A percentile compares a stretch with the other conserved stretches of the same genome.
Conservation (phyloP, 2,329 filamentous ascomycete genomes). For the Aspergillus brunneoviolaceus region DNA sequence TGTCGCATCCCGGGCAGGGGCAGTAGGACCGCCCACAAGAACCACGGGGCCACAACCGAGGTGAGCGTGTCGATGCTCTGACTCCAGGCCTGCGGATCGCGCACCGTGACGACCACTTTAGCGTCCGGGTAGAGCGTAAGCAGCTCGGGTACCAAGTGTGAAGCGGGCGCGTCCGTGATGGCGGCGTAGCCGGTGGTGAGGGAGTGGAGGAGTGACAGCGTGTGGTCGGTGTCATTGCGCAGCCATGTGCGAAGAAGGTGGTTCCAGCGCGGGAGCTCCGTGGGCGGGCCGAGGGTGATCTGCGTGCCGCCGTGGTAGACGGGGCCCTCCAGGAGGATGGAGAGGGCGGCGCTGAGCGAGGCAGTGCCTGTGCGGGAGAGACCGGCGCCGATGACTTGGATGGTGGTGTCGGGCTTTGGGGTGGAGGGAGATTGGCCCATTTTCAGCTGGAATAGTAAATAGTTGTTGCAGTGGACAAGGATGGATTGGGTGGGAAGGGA, state of each 20-base stretch:
- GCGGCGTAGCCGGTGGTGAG: slow-evolving; percentile 45
- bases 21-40: slow-evolving; percentile 20
- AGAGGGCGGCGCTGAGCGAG: slow-evolving; percentile 51
- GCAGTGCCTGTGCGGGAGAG: slow-evolving; percentile 52
- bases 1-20: slow-evolving; percentile 27
- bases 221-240: background rate
- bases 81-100: slow-evolving; percentile 24
- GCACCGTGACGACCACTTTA: slow-evolving; percentile 46
- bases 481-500: too few relatives aligned
- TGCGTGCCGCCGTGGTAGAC: slow-evolving; percentile 53
- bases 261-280: slow-evolving; percentile 26
- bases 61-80: slow-evolving; percentile 22
- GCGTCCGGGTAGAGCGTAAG: slow-evolving; percentile 52
- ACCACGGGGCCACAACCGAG: slow-evolving; percentile 18
- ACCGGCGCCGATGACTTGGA: slow-evolving; percentile 30
- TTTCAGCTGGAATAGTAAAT: background rate
- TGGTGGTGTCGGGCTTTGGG: slow-evolving; percentile 7
- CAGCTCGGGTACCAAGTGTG: slow-evolving; percentile 47
- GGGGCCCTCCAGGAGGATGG: slow-evolving; percentile 50
- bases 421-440: slow-evolving; percentile 8
- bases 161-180: slow-evolving; percentile 48
- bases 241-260: slow-evolving; percentile 9
- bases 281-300: slow-evolving; percentile 21
- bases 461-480: too few relatives aligned
- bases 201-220: background rate